phyloP scores from a whole-genome alignment of 495 filamentous ascomycete species.

The Neurospora intermedia region DNA sequence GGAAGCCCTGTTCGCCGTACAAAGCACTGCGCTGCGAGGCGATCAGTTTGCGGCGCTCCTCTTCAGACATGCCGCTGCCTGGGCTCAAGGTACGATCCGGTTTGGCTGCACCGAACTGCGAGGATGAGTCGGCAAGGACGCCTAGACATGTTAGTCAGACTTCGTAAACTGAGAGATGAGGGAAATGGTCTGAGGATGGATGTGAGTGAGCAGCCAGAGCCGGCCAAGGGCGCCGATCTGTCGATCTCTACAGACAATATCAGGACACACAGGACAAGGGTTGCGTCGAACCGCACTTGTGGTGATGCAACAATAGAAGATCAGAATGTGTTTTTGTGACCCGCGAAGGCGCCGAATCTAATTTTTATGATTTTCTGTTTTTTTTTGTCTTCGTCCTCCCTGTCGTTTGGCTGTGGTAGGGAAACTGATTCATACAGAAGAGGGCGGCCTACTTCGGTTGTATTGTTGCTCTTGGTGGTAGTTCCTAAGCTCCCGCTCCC shows the following conservation, averaged over 20 bases:
- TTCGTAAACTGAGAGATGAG: constrained; percentile 6
- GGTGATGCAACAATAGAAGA: constrained; percentile 25
- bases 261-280: constrained; percentile 26
- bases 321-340: constrained; percentile 10
- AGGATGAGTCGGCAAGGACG: constrained; percentile 63
- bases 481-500: constrained; percentile 97
- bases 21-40: constrained; percentile 87
- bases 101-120: constrained; percentile 52
- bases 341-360: constrained; percentile 19
- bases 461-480: constrained; percentile 99
- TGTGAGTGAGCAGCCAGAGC: neutral
- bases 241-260: constrained; percentile 20
- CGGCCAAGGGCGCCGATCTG: constrained; percentile 3
- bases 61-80: constrained; percentile 69
- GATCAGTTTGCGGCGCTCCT: constrained; percentile 91
- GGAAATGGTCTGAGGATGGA: neutral
- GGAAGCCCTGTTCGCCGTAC: constrained; percentile 67
- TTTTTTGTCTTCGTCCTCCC: constrained; percentile 12
- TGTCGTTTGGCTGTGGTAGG: constrained; percentile 42
- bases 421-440: constrained; percentile 44
- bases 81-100: constrained; percentile 89
- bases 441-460: constrained; percentile 83
- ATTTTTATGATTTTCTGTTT: constrained; percentile 21
- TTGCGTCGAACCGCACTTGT: constrained; percentile 32
- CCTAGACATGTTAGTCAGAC: constrained; percentile 45